Conservation (phyloP, 208 protist genomes). For the Trypanosoma brucei region DNA sequence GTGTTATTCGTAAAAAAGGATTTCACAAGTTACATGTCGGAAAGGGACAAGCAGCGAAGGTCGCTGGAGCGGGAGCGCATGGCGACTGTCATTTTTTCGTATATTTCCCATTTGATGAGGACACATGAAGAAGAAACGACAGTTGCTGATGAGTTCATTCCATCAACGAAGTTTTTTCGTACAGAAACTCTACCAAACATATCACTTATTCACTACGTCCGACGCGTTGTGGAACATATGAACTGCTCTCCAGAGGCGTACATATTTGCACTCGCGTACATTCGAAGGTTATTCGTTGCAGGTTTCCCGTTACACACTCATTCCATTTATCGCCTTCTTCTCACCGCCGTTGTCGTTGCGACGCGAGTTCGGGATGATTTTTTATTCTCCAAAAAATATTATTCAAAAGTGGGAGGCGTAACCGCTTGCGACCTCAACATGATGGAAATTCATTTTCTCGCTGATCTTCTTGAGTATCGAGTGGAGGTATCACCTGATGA, state of each 20-base stretch:
- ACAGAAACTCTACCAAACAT: conserved; percentile 35
- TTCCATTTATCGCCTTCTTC: conserved; percentile 85
- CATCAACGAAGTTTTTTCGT: conserved; percentile 46
- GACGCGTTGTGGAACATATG: conserved; percentile 48
- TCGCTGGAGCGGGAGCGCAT: conserved; percentile 30
- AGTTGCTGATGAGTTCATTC: conserved; percentile 23
- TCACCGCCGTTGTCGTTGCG: conserved; percentile 82
- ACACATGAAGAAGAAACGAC: conserved; percentile 12
- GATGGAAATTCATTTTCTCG: conserved; percentile 84
- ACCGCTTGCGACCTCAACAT: conserved; percentile 69
- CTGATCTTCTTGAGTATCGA: conserved; percentile 47
- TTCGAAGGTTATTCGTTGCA: conserved; percentile 28
- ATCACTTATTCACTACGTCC: conserved; percentile 39
- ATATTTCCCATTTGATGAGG: conserved; percentile 36
- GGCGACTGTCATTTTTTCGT: conserved; percentile 29
- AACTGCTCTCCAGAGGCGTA: conserved; percentile 39
- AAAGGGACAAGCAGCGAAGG: conserved; percentile 15
- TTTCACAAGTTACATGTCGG: conserved; percentile 5
- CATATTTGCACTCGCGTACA: conserved; percentile 47
- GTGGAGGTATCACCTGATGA: conserved; percentile 33
- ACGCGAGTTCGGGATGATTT: conserved; percentile 89
- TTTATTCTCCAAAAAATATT: conserved; percentile 90
- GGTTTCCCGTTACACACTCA: conserved; percentile 45
- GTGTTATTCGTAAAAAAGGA: neutral
- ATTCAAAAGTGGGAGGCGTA: conserved; percentile 88